Evolutionary conservation across 805 yeast species (phyloP).

Genomic region (Wickerhamiella hasegawae): DNA sequence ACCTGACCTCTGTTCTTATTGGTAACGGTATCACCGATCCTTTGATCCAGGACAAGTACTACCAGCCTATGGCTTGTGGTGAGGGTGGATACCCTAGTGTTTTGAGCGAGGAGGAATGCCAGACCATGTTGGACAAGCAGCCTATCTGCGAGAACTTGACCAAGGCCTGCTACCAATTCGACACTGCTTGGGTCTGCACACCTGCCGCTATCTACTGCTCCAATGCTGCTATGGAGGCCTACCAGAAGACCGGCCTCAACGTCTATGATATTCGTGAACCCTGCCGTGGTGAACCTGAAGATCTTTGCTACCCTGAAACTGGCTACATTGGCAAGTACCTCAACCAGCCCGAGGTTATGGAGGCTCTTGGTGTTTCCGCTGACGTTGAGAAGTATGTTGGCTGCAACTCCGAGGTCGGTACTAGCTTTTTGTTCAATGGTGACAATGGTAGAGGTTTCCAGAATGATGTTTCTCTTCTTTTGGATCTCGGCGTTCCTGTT

Average conservation of each 20-base stretch:
- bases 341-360: constrained; percentile 56
- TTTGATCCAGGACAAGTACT: constrained; percentile 57
- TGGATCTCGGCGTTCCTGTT: constrained; percentile 60
- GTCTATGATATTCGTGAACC: constrained; percentile 74
- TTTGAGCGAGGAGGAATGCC: constrained; percentile 61
- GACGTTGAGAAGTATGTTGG: constrained; percentile 60
- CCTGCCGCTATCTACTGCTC: constrained; percentile 86
- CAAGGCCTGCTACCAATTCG: constrained; percentile 53
- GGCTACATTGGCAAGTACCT: constrained; percentile 58
- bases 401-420: constrained; percentile 65
- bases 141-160: constrained; percentile 63
- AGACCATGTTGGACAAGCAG: constrained; percentile 41
- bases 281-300: too few species aligned
- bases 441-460: constrained; percentile 56
- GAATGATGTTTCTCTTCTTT: constrained; percentile 37
- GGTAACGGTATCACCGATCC: constrained; percentile 90
- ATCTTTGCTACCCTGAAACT: constrained; percentile 59
- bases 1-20: constrained; percentile 62
- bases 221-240: constrained; percentile 55
- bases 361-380: constrained; percentile 71
- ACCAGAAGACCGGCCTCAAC: constrained; percentile 64
- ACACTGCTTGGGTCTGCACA: constrained; percentile 64
- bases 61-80: constrained; percentile 92
- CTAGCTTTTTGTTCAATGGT: constrained; percentile 53
- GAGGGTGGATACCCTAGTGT: constrained; percentile 73